Conservation (phyloP, 306 rosid genomes). For the Delonix regia region DNA sequence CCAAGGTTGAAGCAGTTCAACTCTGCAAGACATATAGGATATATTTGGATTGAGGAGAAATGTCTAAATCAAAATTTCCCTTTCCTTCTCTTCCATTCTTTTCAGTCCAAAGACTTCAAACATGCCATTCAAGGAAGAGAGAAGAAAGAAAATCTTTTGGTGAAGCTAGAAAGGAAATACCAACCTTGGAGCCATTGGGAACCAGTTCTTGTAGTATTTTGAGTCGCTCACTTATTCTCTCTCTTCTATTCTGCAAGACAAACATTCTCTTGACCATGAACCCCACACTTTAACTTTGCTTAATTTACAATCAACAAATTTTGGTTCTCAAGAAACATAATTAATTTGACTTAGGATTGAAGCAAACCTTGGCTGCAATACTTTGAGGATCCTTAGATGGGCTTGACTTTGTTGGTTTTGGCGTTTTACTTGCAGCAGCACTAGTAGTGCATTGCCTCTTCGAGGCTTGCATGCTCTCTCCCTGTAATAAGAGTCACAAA, state of each 20-base stretch:
- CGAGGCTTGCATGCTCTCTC: constrained; percentile 45
- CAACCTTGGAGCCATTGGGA: constrained; percentile 92
- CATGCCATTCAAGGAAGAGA: neutral
- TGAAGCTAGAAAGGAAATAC: neutral
- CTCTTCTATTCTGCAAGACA: constrained; percentile 83
- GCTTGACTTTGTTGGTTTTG: constrained; percentile 55
- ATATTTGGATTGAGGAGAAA: too few species aligned
- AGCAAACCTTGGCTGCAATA: constrained; percentile 90
- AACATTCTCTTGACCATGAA: constrained; percentile 48
- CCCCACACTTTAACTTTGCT: constrained; percentile 24
- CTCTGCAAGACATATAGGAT: neutral
- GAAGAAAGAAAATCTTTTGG: constrained; percentile 18
- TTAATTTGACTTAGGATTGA: constrained; percentile 34
- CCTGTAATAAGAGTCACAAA: constrained; percentile 43
- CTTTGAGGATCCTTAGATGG: constrained; percentile 83
- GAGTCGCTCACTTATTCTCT: constrained; percentile 92
- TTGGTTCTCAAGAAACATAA: neutral
- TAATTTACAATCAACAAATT: constrained; percentile 40
- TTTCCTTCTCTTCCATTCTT: too few species aligned
- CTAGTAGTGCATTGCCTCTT: constrained; percentile 64
- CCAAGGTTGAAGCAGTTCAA: neutral
- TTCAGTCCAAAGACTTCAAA: too few species aligned
- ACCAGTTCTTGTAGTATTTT: constrained; percentile 79
- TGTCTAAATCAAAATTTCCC: too few species aligned
- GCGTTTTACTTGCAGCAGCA: constrained; percentile 36